Conservation (phyloP, 371 early-diverging fungal species). For the Conidiobolus incongruus region DNA sequence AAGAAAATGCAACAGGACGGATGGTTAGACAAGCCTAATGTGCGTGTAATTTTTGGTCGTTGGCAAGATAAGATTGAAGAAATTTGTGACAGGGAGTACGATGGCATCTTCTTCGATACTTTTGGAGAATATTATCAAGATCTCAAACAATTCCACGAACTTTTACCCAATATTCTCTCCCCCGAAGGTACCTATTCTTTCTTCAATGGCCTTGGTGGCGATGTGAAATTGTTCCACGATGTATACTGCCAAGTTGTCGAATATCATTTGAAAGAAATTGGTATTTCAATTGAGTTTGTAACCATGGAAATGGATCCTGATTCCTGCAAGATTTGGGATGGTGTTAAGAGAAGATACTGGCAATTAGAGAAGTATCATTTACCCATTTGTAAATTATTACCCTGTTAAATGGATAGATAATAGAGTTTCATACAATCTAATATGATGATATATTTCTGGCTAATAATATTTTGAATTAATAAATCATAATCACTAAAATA, state of each 20-base stretch:
- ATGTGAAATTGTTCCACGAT: constrained; percentile 84
- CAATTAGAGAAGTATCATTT: constrained; percentile 52
- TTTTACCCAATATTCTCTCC: constrained; percentile 52
- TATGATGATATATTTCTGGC: too few species aligned
- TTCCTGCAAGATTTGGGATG: constrained; percentile 78
- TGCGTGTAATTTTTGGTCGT: constrained; percentile 67
- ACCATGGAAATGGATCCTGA: constrained; percentile 41
- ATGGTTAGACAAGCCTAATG: constrained; percentile 67
- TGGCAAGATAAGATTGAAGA: constrained; percentile 81
- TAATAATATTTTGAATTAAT: too few species aligned
- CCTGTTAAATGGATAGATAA: constrained; percentile 3
- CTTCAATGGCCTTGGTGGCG: constrained; percentile 87
- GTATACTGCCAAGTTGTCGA: constrained; percentile 73
- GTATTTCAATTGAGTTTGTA: constrained; percentile 43
- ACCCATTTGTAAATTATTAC: constrained; percentile 38
- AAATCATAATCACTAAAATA: too few species aligned
- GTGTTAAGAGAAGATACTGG: constrained; percentile 64
- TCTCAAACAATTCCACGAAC: constrained; percentile 62
- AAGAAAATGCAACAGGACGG: constrained; percentile 59
- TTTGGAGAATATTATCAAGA: constrained; percentile 89
- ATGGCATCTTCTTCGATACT: constrained; percentile 86
- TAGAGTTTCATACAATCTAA: too few species aligned
- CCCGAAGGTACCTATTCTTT: constrained; percentile 67
- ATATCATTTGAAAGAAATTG: constrained; percentile 56
- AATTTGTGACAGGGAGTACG: constrained; percentile 32